Conservation (phyloP, 306 rosid genomes). For the Echinosophora koreensis region DNA sequence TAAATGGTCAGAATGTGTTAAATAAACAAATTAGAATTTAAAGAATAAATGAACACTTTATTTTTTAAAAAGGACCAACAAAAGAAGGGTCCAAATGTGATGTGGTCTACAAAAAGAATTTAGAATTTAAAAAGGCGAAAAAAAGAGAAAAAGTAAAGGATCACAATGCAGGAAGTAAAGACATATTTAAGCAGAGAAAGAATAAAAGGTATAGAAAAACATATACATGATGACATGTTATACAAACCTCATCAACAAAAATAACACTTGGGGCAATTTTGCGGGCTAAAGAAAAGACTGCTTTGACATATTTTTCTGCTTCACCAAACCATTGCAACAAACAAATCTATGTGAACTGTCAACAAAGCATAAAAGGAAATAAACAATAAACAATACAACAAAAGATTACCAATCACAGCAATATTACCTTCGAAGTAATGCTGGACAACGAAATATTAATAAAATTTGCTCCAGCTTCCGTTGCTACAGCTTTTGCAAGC, state of each 20-base stretch:
- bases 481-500: conserved; percentile 99
- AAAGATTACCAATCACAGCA: conserved; percentile 19
- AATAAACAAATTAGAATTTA: neutral
- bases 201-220: conserved; percentile 9
- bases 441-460: conserved; percentile 97
- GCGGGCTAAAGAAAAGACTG: conserved; percentile 94
- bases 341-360: conserved; percentile 28
- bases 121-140: too few relatives aligned
- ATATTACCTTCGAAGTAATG: conserved; percentile 93
- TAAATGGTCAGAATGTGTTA: neutral
- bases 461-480: conserved; percentile 98
- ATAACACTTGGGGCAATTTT: conserved; percentile 97
- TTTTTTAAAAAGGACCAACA: neutral
- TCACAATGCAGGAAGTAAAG: neutral
- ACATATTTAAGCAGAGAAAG: neutral
- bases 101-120: neutral
- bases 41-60: neutral
- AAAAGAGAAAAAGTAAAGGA: neutral
- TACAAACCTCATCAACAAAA: conserved; percentile 95
- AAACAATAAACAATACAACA: neutral
- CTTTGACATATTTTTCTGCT: conserved; percentile 97
- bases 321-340: conserved; percentile 95
- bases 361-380: conserved; percentile 23
- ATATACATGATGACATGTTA: neutral
- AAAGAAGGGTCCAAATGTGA: too few relatives aligned